These are phyloP conservation scores for Biscutella laevigata DNA, from an alignment of 441 rosid species.

Conservation along the genomic window DNA sequence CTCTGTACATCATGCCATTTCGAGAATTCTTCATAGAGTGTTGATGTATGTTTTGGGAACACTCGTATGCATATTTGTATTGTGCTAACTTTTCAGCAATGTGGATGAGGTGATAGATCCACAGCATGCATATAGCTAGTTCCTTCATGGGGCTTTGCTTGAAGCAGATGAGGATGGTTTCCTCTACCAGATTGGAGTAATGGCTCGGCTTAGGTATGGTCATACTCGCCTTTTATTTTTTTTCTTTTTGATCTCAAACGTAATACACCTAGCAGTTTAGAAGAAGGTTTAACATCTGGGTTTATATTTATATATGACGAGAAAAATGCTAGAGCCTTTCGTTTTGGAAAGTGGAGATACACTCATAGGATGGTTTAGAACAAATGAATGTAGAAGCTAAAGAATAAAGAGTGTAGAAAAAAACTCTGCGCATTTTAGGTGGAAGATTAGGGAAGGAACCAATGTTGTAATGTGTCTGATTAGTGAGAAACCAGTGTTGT, in stretches of 20 bases:
- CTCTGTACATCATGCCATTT: not conserved
- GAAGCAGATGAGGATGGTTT: not conserved
- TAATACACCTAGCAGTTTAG: not conserved
- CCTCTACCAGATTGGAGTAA: not conserved
- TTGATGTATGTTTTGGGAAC: conserved; percentile 31
- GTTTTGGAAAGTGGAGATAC: not conserved
- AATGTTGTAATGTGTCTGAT: not conserved
- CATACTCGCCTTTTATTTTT: no score
- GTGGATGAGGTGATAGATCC: conserved; percentile 2
- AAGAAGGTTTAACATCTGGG: no score
- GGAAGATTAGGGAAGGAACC: not conserved
- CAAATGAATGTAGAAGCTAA: not conserved
- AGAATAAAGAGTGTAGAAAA: not conserved
- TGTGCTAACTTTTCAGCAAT: not conserved
- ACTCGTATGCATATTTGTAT: not conserved
- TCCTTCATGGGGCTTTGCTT: not conserved
- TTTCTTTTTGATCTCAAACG: no score
- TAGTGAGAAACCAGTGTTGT: conserved; percentile 2
- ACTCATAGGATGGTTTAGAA: not conserved
- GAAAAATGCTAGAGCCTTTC: not conserved
- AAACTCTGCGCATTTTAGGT: not conserved
- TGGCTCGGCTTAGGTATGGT: not conserved
- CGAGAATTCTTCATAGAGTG: not conserved
- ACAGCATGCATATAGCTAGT: not conserved
- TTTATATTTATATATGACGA: not conserved